Evolutionary conservation across 306 rosid species (phyloP), one percentile per base, ranked within the genome.

Genomic region (Prunus mongolica): DNA sequence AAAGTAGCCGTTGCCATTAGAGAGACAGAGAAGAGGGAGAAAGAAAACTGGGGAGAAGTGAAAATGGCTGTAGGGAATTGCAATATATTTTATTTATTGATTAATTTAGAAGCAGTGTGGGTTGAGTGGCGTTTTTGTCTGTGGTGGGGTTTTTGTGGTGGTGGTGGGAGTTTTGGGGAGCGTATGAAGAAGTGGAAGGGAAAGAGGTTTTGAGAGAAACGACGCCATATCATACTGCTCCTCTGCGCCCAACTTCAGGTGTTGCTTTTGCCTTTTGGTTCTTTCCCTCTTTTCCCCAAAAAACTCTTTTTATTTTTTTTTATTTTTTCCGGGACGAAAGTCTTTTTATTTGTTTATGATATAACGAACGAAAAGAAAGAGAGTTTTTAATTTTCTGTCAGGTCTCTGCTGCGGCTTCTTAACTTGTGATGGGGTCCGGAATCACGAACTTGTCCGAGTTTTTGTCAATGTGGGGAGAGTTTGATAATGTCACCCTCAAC

Each of bases 1-100:
- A 76, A 83, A 85, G 82, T 91, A 87, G 89, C 88, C 89, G 91
- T 75, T 68, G 86, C 84, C 85, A 87, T 85, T 8, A 66, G 28
- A 44, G 44, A 55, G 14, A 25, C 68, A 46, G 20, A 14, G 12
- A 8, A 67, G 44, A 12, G 38, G 52, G 50, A 34, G 41, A 34
- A 34, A 5, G 41, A 34, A 34, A 34, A 34, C 41, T 1, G 41
- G 6, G 75, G 19, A 38, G 71, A 8, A 50, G 71, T 72, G 73
- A 67, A 13, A 52, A 32, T 16, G 60, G 34, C 54, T 25, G 38
- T 61, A 74, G 56, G 5, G 32, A 60, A 27, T 4, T 25, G 6
- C 12, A 3, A 24, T 22, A 12, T 12, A 32, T 28, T 28, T 46
- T 67, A 4, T 44, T 24, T 8, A 24, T 5, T 55, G 28, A 67